Evolutionary conservation across 179 eudicot genomes (phyloP).

Genomic region (Spinacia oleracea): DNA sequence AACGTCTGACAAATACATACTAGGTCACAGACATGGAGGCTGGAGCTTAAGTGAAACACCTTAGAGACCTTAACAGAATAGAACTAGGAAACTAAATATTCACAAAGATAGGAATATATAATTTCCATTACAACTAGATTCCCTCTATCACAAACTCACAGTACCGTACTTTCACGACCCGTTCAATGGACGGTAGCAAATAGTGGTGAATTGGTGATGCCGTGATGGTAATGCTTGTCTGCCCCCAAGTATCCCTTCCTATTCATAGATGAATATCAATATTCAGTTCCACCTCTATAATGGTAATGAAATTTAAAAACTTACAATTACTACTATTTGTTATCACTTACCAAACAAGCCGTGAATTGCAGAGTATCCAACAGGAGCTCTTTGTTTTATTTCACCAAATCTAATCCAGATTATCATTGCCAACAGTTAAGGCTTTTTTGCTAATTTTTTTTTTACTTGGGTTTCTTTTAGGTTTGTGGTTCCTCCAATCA

Average conservation of each 20-base stretch:
- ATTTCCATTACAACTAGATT: too few relatives aligned
- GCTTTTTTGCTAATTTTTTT: neutral
- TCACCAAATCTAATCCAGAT: neutral
- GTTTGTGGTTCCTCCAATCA: conserved; percentile 52
- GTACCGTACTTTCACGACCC: neutral
- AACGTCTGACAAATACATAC: too few relatives aligned
- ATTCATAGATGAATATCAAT: neutral
- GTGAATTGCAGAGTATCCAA: neutral
- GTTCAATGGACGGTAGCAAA: neutral
- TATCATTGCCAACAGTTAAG: neutral
- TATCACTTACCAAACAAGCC: neutral
- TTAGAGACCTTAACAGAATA: too few relatives aligned
- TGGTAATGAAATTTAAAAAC: neutral
- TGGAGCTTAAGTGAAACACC: too few relatives aligned
- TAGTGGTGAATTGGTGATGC: neutral
- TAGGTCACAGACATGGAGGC: too few relatives aligned
- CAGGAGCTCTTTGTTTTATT: neutral
- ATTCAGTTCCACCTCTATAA: neutral
- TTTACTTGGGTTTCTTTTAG: conserved; percentile 27
- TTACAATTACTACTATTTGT: neutral
- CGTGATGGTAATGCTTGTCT: neutral
- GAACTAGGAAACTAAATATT: too few relatives aligned
- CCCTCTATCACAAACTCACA: too few relatives aligned
- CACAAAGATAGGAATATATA: too few relatives aligned
- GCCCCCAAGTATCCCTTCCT: neutral